Evolutionary conservation across 75 land plant genomes (phyloP).

Genomic region (Selaginella moellendorffii): DNA sequence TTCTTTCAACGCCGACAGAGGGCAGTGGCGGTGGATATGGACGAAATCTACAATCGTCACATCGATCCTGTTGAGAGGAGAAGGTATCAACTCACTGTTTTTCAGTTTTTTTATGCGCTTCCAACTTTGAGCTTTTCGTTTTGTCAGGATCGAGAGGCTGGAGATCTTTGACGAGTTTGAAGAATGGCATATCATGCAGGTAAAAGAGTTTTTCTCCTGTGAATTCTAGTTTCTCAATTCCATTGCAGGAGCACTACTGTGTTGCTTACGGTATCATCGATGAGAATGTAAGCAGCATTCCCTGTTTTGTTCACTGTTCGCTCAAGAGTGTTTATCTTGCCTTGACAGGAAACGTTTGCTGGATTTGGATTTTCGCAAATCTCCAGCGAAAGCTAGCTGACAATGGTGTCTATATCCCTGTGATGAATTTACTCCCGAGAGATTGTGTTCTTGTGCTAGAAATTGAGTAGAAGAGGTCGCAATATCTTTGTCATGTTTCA

Average conservation of each 20-base stretch:
- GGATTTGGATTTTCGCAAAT: too few species aligned
- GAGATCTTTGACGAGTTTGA: constrained; percentile 97
- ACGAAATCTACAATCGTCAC: constrained; percentile 50
- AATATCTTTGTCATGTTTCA: too few species aligned
- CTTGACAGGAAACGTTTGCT: too few species aligned
- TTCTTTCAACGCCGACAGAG: constrained; percentile 32
- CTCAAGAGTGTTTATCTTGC: too few species aligned
- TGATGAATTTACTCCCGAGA: too few species aligned
- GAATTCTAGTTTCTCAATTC: neutral
- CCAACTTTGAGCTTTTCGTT: neutral
- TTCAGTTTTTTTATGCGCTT: neutral
- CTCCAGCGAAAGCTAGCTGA: too few species aligned
- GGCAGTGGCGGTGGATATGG: constrained; percentile 82
- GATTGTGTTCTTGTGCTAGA: too few species aligned
- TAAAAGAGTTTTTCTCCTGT: constrained; percentile 21
- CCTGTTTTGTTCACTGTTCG: too few species aligned
- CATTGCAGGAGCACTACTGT: constrained; percentile 71
- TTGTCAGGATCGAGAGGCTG: constrained; percentile 68
- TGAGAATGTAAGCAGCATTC: constrained; percentile 17
- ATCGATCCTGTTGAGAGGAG: constrained; percentile 59
- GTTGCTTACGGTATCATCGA: constrained; percentile 79
- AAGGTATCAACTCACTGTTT: constrained; percentile 30
- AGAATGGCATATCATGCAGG: constrained; percentile 99
- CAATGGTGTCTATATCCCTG: too few species aligned
- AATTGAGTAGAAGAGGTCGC: too few species aligned